Conservation (phyloP, 129 eudicot genomes). For the Pulicaria dysenterica region DNA sequence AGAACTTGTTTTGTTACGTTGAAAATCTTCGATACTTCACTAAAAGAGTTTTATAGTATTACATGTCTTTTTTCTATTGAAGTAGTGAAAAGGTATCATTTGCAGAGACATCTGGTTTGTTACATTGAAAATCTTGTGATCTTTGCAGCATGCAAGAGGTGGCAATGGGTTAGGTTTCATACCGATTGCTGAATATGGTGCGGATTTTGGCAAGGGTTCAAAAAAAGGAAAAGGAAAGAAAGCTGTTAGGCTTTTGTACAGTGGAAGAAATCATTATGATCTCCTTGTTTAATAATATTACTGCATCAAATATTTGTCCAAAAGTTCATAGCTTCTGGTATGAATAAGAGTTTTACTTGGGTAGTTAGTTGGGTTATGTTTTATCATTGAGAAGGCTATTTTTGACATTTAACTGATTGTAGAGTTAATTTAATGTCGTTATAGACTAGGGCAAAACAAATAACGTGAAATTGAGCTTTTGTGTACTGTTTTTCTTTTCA, state of each 20-base stretch:
- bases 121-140: conserved; percentile 10
- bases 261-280: conserved; percentile 94
- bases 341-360: not conserved
- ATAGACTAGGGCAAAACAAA: not conserved
- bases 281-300: conserved; percentile 58
- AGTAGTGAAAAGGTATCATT: not conserved
- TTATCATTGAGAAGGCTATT: not conserved
- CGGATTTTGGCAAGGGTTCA: conserved; percentile 52
- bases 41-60: not conserved
- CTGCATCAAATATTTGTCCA: not conserved
- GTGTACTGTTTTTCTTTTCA: not conserved
- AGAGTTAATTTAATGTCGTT: not conserved
- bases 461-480: not conserved
- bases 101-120: not conserved
- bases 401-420: not conserved
- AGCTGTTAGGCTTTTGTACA: conserved; percentile 80
- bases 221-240: conserved; percentile 50
- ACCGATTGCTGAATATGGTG: conserved; percentile 96
- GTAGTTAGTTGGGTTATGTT: not conserved
- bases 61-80: not conserved
- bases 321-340: not conserved
- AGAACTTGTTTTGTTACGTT: too few relatives aligned
- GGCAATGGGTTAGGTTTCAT: conserved; percentile 77
- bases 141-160: conserved; percentile 53
- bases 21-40: too few relatives aligned